Evolutionary conservation across 768 basidiomycete species (phyloP).

Genomic region (Tulasnella sp.): DNA sequence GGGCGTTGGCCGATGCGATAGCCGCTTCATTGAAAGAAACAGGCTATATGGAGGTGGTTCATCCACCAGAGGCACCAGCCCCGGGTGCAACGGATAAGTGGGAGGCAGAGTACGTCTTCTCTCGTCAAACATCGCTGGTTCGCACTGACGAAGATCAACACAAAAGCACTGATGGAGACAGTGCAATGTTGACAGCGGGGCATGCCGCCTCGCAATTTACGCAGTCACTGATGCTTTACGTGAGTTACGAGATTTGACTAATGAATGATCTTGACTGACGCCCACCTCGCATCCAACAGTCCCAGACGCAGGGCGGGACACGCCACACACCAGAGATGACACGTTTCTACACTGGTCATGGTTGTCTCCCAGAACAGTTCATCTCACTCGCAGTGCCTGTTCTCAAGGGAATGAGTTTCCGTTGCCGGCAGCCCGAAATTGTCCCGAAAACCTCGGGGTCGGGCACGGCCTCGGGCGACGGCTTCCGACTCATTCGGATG

Average conservation of each 20-base stretch:
- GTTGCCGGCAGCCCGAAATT: conserved; percentile 11
- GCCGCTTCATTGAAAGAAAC: conserved; percentile 53
- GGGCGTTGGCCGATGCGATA: conserved; percentile 56
- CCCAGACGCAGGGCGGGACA: conserved; percentile 67
- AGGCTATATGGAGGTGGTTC: conserved; percentile 67
- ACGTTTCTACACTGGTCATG: conserved; percentile 61
- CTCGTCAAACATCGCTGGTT: background rate
- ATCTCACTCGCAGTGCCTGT: conserved; percentile 42
- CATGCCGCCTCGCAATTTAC: conserved; percentile 59
- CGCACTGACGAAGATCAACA: background rate
- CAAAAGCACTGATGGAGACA: conserved; percentile 41
- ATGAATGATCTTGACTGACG: background rate
- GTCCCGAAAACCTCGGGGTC: background rate
- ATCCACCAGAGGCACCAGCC: conserved; percentile 32
- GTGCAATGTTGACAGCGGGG: conserved; percentile 44
- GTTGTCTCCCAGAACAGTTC: conserved; percentile 39
- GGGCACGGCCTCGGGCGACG: background rate
- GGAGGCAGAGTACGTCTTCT: background rate
- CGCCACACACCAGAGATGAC: conserved; percentile 69
- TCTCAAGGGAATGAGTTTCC: conserved; percentile 29
- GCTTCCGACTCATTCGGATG: conserved; percentile 18
- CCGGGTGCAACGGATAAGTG: conserved; percentile 16
- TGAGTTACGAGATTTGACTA: conserved; percentile 31
- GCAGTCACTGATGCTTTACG: conserved; percentile 70
- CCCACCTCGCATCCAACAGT: too few species aligned